Conservation (phyloP, 495 filamentous ascomycete species). For the Aspergillus heteromorphus region DNA sequence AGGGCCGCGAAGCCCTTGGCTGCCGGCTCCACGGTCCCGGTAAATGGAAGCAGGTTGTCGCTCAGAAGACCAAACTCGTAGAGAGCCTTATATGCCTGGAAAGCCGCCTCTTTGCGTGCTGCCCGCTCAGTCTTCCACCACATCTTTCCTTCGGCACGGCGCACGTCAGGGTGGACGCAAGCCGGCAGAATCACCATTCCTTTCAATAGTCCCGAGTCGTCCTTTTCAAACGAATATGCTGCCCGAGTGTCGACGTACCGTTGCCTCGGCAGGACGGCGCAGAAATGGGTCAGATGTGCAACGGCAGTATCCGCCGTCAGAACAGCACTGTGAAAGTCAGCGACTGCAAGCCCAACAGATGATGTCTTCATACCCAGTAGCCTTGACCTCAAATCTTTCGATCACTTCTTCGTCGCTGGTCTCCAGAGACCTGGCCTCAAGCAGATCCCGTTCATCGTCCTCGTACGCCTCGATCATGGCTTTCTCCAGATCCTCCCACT, state of each 20-base stretch:
- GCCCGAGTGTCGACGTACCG: slow-evolving; percentile 52
- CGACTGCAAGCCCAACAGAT: background rate
- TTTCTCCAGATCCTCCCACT: slow-evolving; percentile 61
- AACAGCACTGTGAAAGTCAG: slow-evolving; percentile 53
- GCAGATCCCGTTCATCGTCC: slow-evolving; percentile 56
- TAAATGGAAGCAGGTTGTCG: slow-evolving; percentile 67
- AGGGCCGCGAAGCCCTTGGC: slow-evolving; percentile 6
- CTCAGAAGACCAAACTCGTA: slow-evolving; percentile 68
- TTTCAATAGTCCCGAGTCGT: slow-evolving; percentile 11
- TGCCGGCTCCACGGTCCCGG: slow-evolving; percentile 19
- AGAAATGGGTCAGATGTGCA: slow-evolving; percentile 80
- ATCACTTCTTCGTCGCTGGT: slow-evolving; percentile 37
- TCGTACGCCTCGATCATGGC: slow-evolving; percentile 70
- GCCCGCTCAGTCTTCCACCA: slow-evolving; percentile 68
- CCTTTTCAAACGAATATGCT: slow-evolving; percentile 38
- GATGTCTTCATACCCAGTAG: slow-evolving; percentile 43
- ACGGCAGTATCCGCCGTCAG: slow-evolving; percentile 68
- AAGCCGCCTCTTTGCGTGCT: slow-evolving; percentile 78
- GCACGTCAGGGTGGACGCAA: slow-evolving; percentile 59
- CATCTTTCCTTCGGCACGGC: slow-evolving; percentile 44
- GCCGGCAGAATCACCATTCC: slow-evolving; percentile 62
- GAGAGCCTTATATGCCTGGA: slow-evolving; percentile 70
- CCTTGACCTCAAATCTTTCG: slow-evolving; percentile 40
- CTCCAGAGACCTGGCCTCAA: slow-evolving; percentile 47
- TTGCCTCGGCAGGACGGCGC: slow-evolving; percentile 51